A percentile compares a stretch with the other conserved stretches of the same genome.
phyloP scores from a whole-genome alignment of 2,329 filamentous ascomycete species.

The Scopulariopsis brevicaulis region DNA sequence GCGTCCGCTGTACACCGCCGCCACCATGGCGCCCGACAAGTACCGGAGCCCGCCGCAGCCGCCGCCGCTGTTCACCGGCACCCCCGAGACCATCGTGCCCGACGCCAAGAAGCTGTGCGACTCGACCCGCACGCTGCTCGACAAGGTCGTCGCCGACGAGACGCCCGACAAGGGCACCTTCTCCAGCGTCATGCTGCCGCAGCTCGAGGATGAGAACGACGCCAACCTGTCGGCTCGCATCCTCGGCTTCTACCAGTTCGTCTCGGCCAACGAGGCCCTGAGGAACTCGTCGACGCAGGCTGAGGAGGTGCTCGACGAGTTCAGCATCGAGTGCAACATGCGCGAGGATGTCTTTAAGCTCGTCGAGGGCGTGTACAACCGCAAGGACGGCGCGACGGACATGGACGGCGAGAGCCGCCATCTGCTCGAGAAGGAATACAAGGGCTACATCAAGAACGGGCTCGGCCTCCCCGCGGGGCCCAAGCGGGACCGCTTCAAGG shows the following conservation, averaged over 20 bases:
- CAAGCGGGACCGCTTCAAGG: constrained; percentile 71
- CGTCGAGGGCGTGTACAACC: constrained; percentile 45
- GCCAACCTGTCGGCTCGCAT: constrained; percentile 50
- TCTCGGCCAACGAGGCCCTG: constrained; percentile 56
- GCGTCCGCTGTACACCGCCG: constrained; percentile 19
- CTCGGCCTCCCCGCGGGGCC: constrained; percentile 58
- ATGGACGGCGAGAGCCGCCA: constrained; percentile 59
- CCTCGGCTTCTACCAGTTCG: constrained; percentile 70
- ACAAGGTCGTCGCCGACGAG: constrained; percentile 55
- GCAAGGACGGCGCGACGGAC: constrained; percentile 36
- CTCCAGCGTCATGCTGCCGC: constrained; percentile 47
- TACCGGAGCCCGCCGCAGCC: constrained; percentile 67
- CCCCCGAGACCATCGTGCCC: constrained; percentile 53
- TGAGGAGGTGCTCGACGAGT: constrained; percentile 65
- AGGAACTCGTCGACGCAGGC: constrained; percentile 68
- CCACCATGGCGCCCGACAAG: constrained; percentile 53
- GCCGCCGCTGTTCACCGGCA: constrained; percentile 67
- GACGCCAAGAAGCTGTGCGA: constrained; percentile 58
- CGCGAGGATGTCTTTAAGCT: constrained; percentile 68
- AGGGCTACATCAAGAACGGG: constrained; percentile 67
- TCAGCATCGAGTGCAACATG: constrained; percentile 68
- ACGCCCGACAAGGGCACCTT: constrained; percentile 40
- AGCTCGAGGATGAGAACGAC: constrained; percentile 62
- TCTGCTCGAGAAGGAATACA: constrained; percentile 68
- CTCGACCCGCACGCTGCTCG: constrained; percentile 49